These are phyloP conservation scores for Lentinus brumalis DNA, from an alignment of 768 basidiomycete species.

Conservation along the genomic window DNA sequence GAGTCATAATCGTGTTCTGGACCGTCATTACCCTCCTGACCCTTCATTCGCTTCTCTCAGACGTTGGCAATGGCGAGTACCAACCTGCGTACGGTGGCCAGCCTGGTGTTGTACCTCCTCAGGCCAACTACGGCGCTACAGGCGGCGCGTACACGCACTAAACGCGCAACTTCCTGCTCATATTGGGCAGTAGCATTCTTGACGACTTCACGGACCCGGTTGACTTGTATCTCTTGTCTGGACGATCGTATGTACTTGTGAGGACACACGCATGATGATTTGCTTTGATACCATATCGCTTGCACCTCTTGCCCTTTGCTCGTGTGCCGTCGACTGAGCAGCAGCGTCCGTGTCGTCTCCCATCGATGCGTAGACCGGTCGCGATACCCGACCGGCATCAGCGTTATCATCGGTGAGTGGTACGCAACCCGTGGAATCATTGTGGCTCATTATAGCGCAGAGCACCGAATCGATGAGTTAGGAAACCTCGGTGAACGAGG, in stretches of 20 bases:
- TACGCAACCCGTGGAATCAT: too few species aligned
- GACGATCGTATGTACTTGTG: background rate
- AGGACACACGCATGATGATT: background rate
- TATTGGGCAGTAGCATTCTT: background rate
- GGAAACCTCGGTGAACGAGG: too few species aligned
- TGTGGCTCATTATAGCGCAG: too few species aligned
- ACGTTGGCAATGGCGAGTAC: constrained; percentile 35
- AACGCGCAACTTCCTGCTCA: background rate
- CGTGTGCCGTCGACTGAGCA: too few species aligned
- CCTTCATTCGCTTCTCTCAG: constrained; percentile 12
- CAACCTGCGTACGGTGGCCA: constrained; percentile 27
- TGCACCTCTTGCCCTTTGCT: background rate
- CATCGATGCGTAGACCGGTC: too few species aligned
- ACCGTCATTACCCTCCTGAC: background rate
- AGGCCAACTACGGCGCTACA: constrained; percentile 33
- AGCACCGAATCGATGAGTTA: too few species aligned
- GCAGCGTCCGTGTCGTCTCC: too few species aligned
- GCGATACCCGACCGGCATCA: too few species aligned
- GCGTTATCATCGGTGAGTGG: too few species aligned
- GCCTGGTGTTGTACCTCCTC: constrained; percentile 14
- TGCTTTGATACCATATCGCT: background rate
- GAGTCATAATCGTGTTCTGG: constrained; percentile 33
- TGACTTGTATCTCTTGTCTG: background rate
- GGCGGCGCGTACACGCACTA: constrained; percentile 29
- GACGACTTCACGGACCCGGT: background rate